Conservation (phyloP, 345 rosid species). For the Crucihimalaya himalaica region DNA sequence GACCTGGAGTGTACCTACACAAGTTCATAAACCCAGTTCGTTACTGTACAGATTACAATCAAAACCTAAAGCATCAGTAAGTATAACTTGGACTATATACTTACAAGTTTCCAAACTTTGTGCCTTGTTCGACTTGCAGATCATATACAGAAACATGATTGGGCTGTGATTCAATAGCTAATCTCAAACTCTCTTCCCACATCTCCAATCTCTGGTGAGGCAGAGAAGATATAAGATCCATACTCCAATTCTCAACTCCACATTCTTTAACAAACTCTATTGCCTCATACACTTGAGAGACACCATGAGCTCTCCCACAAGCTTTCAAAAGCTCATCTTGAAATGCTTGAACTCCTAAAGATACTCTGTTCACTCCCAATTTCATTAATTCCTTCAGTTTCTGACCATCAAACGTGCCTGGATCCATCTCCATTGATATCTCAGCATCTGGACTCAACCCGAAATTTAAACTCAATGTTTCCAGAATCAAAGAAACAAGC, state of each 20-base stretch:
- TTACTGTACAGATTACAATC: background rate
- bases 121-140: slow-evolving; percentile 95
- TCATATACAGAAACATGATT: slow-evolving; percentile 88
- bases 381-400: slow-evolving; percentile 57
- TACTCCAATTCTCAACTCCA: slow-evolving; percentile 86
- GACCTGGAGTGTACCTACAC: slow-evolving; percentile 87
- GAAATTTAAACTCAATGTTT: slow-evolving; percentile 55
- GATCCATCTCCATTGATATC: slow-evolving; percentile 97
- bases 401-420: slow-evolving; percentile 75
- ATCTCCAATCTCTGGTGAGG: slow-evolving; percentile 77
- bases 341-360: slow-evolving; percentile 92
- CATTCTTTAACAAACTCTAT: slow-evolving; percentile 60
- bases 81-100: slow-evolving; percentile 29
- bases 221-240: slow-evolving; percentile 92
- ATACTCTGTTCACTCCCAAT: slow-evolving; percentile 94
- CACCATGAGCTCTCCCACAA: slow-evolving; percentile 94
- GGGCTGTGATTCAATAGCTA: slow-evolving; percentile 59
- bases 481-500: slow-evolving; percentile 63
- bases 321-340: slow-evolving; percentile 80
- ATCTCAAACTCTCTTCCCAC: slow-evolving; percentile 89
- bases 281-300: slow-evolving; percentile 73
- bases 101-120: slow-evolving; percentile 79
- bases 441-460: slow-evolving; percentile 68
- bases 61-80: slow-evolving; percentile 7
- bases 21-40: slow-evolving; percentile 4